Conservation (phyloP, 257 asterid species). For the Solanum infundibuliforme region DNA sequence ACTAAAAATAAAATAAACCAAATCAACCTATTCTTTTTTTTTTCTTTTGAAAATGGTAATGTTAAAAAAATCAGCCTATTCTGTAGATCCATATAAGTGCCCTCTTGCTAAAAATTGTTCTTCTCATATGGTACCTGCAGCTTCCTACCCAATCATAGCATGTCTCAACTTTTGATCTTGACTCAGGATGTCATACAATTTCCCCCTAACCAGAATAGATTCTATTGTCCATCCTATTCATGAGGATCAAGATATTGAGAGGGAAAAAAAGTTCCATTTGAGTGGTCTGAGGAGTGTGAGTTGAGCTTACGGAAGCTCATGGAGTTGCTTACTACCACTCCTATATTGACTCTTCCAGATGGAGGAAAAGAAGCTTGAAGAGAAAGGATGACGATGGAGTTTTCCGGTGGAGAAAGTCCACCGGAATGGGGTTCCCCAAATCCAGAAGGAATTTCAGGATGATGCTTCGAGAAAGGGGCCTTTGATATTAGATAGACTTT, state of each 20-base stretch:
- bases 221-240: neutral
- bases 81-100: neutral
- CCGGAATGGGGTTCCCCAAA: neutral
- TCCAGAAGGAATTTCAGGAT: neutral
- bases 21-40: neutral
- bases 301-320: neutral
- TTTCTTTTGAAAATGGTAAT: too few species aligned
- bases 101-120: neutral
- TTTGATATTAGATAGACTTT: neutral
- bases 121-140: neutral
- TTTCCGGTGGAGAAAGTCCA: neutral
- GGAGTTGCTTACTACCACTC: neutral
- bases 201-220: neutral
- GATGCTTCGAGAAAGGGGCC: neutral
- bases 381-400: neutral
- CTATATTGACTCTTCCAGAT: neutral
- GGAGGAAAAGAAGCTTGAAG: neutral
- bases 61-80: neutral
- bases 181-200: neutral
- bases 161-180: neutral
- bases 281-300: neutral
- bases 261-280: neutral
- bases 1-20: neutral
- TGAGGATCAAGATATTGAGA: neutral
- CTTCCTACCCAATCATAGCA: neutral